Base-by-base conservation (phyloP, 139 green algal species). In the Haematococcus lacustris region DNA sequence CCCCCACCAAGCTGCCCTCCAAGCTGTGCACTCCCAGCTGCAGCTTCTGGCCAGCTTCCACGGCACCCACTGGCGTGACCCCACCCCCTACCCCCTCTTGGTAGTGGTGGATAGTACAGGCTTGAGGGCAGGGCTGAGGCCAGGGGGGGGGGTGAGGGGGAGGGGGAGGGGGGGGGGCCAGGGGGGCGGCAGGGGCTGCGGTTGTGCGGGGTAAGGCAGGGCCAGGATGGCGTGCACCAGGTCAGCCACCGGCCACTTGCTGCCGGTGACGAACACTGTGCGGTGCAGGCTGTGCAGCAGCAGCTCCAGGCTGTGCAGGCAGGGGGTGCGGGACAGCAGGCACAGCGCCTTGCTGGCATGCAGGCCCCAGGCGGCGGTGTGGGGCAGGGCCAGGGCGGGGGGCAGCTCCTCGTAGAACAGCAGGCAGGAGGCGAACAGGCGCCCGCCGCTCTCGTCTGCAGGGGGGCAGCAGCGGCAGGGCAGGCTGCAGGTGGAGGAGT, bases 381-480 rank as follows among this genome's bases (percentile, higher is more conserved):
- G 76, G 7, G 47, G 73, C 0, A 13, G 40, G 13, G 40, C 67
- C 38, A 82, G 32, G 1, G 43, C 40, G 1, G 71, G n/a, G 0
- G 78, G 78, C 33, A 79, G 33, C 0, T 62, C 61, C 9, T 87
- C 82, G 33, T 71, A 66, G 62, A 78, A 87, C 6, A 62, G 37
- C 3, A 87, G 70, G 63, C 76, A 83, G 30, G 67, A 66, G 1
- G 68, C 82, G 69, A 83, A 84, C 17, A 84, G 30, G 40, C 76
- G 60, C 23, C 51, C 74, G 63, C 82, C 78, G 41, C 79, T 64
- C 43, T 80, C 82, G 33, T 83, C 82, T 87, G 71, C 64, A 69
- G 30, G 61, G 35, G 28, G n/a, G n/a, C n/a, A n/a, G n/a, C n/a
- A n/a, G n/a, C n/a, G n/a, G n/a, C n/a, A n/a, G n/a, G n/a, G n/a